Conservation (phyloP, 805 yeast genomes). For the Jamesozyma spencerorum region DNA sequence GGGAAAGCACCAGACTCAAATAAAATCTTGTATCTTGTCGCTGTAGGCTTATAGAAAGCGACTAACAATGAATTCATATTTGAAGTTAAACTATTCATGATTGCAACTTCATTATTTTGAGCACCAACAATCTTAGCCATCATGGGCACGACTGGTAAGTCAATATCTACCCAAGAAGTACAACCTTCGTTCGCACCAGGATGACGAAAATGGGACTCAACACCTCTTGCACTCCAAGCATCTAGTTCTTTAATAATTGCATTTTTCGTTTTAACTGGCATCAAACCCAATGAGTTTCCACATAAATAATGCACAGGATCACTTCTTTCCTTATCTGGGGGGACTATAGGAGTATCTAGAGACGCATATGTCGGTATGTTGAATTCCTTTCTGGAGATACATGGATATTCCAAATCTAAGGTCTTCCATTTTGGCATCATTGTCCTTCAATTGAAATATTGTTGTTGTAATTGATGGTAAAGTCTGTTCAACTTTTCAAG, state of each 20-base stretch:
- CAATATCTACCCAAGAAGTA: conserved; percentile 70
- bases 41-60: conserved; percentile 62
- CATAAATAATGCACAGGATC: conserved; percentile 52
- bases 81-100: conserved; percentile 78
- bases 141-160: conserved; percentile 60
- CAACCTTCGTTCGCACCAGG: conserved; percentile 38
- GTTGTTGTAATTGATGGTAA: conserved; percentile 17
- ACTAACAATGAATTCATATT: conserved; percentile 68
- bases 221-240: conserved; percentile 78
- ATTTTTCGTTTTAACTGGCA: conserved; percentile 56
- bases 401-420: conserved; percentile 35
- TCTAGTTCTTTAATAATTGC: conserved; percentile 59
- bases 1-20: conserved; percentile 88
- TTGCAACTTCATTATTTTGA: conserved; percentile 63
- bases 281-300: conserved; percentile 89
- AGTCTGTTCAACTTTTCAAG: too few species aligned
- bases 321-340: conserved; percentile 1
- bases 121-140: conserved; percentile 76
- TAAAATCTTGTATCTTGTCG: conserved; percentile 52
- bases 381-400: conserved; percentile 39
- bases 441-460: neutral
- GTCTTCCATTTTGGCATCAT: neutral
- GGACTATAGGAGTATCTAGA: conserved; percentile 38
- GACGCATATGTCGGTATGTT: conserved; percentile 58
- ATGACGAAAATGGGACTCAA: conserved; percentile 75